These are phyloP conservation scores for Plectosphaerella cucumerina DNA, from an alignment of 2,329 filamentous ascomycete species.

Conservation along the genomic window DNA sequence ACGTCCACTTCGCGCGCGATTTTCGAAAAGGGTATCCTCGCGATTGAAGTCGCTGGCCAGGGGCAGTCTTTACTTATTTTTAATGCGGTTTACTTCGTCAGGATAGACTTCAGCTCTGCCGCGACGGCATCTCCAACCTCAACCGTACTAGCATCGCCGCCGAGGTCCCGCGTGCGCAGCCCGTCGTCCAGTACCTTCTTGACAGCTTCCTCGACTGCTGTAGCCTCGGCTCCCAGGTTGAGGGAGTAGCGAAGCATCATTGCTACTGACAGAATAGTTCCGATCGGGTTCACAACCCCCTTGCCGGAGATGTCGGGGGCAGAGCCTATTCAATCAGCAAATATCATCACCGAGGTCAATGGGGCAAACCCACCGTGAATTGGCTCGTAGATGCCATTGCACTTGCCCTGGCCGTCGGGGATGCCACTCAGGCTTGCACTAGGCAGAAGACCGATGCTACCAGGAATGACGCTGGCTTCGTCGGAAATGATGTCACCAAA, in stretches of 20 bases:
- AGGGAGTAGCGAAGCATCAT: slow-evolving; percentile 98
- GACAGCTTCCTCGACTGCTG: slow-evolving; percentile 77
- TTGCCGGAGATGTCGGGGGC: slow-evolving; percentile 93
- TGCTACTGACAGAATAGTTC: slow-evolving; percentile 84
- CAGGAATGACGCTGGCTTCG: slow-evolving; percentile 91
- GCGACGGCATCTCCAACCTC: not conserved
- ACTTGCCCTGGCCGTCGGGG: slow-evolving; percentile 77
- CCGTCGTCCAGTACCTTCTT: slow-evolving; percentile 74
- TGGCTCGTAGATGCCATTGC: slow-evolving; percentile 95
- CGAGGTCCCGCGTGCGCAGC: slow-evolving; percentile 56
- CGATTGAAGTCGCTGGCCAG: too few relatives aligned
- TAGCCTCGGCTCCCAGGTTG: slow-evolving; percentile 70
- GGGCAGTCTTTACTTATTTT: too few relatives aligned
- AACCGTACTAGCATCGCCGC: not conserved
- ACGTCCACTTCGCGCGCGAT: too few relatives aligned
- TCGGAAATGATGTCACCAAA: slow-evolving; percentile 88
- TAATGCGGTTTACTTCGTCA: too few relatives aligned
- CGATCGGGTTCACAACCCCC: slow-evolving; percentile 79
- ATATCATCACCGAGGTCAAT: not conserved
- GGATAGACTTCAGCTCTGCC: slow-evolving; percentile 9
- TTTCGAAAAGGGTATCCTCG: too few relatives aligned
- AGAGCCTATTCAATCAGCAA: slow-evolving; percentile 50
- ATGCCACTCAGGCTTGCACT: slow-evolving; percentile 83
- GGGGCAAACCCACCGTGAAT: slow-evolving; percentile 69
- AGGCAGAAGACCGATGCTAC: slow-evolving; percentile 81